Percentiles rank a stretch among this genome's conserved stretches.
These are phyloP conservation scores for Saraca asoca DNA, from an alignment of 331 rosid species.

Conservation along the genomic window DNA sequence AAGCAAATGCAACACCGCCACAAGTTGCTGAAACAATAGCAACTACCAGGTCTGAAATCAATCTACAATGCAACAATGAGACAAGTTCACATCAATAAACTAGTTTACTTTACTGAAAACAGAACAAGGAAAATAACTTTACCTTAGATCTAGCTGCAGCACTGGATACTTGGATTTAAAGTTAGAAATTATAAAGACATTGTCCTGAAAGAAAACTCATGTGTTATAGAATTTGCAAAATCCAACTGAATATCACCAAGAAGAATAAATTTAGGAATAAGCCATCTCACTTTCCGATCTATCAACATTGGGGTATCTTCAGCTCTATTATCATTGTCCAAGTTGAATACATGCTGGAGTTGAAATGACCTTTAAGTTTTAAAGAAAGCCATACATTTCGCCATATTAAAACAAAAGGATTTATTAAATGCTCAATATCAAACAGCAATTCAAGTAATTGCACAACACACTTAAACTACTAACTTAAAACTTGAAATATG, in stretches of 20 bases:
- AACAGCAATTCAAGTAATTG: slow-evolving; percentile 21
- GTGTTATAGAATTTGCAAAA: slow-evolving; percentile 20
- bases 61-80: slow-evolving; percentile 55
- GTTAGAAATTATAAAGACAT: slow-evolving; percentile 90
- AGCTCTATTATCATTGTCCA: slow-evolving; percentile 76
- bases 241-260: slow-evolving; percentile 23
- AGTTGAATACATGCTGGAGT: slow-evolving; percentile 80
- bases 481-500: slow-evolving; percentile 24
- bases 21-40: slow-evolving; percentile 97
- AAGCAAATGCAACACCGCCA: slow-evolving; percentile 98
- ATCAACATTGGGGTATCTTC: slow-evolving; percentile 94
- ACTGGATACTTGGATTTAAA: slow-evolving; percentile 97
- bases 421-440: slow-evolving; percentile 27
- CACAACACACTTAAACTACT: slow-evolving; percentile 31
- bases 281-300: slow-evolving; percentile 79
- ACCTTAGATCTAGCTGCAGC: slow-evolving; percentile 95
- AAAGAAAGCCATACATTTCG: slow-evolving; percentile 17
- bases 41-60: slow-evolving; percentile 94
- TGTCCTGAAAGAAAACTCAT: slow-evolving; percentile 64
- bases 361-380: slow-evolving; percentile 66
- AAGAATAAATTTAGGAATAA: slow-evolving; percentile 21
- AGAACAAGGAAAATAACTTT: slow-evolving; percentile 29
- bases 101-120: slow-evolving; percentile 28
- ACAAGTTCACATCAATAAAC: slow-evolving; percentile 40
- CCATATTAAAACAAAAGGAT: slow-evolving; percentile 19